phyloP scores from a whole-genome alignment of 345 rosid genomes.

The Rhizophora mangle region DNA sequence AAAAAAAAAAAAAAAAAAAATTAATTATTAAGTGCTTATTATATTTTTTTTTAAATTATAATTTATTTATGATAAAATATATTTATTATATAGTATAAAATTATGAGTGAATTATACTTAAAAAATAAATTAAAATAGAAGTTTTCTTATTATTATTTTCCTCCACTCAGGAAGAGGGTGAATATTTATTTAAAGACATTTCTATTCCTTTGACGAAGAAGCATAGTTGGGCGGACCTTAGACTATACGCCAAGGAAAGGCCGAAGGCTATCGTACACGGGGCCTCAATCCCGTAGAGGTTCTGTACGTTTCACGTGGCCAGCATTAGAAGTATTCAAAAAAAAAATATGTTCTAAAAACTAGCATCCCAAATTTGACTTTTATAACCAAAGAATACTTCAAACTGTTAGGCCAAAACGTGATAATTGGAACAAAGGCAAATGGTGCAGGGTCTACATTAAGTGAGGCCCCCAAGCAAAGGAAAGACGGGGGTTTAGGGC shows the following conservation, averaged over 20 bases:
- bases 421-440: background rate
- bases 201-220: conserved; percentile 12
- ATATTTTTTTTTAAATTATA: too few relatives aligned
- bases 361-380: conserved; percentile 11
- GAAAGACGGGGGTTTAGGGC: background rate
- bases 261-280: background rate
- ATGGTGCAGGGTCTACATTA: background rate
- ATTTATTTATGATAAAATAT: too few relatives aligned
- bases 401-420: background rate
- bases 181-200: conserved; percentile 22
- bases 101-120: too few relatives aligned
- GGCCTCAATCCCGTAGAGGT: background rate
- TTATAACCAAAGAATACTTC: background rate
- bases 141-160: background rate
- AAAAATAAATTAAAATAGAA: too few relatives aligned
- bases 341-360: background rate
- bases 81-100: too few relatives aligned
- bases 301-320: conserved; percentile 1
- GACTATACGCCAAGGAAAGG: conserved; percentile 1
- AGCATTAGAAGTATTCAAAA: too few relatives aligned
- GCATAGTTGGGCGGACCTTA: background rate
- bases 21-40: too few relatives aligned
- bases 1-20: too few relatives aligned
- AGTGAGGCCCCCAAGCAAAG: background rate
- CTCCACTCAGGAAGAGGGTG: conserved; percentile 22